Conservation (phyloP, 768 basidiomycete genomes). For the Russula virescens region DNA sequence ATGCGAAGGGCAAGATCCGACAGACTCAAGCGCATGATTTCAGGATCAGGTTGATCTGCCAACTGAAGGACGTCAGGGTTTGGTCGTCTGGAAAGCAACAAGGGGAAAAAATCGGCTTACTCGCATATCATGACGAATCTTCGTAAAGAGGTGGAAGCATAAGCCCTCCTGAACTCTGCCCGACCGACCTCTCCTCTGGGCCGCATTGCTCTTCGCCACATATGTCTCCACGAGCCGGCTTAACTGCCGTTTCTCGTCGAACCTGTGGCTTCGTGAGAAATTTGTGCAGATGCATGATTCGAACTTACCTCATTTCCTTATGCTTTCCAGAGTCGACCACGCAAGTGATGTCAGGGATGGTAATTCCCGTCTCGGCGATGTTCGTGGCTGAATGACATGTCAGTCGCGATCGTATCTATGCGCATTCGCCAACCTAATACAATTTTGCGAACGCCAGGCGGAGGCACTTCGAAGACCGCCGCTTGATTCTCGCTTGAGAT, state of each 20-base stretch:
- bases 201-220: conserved; percentile 86
- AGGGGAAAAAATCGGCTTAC: conserved; percentile 32
- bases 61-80: conserved; percentile 45
- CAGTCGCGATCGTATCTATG: conserved; percentile 1
- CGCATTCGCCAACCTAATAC: conserved; percentile 65
- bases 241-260: conserved; percentile 95
- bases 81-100: neutral
- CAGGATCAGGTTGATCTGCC: conserved; percentile 85
- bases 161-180: conserved; percentile 86
- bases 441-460: conserved; percentile 78
- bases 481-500: conserved; percentile 88
- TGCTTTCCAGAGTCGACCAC: conserved; percentile 95
- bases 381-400: conserved; percentile 59
- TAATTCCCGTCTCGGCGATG: conserved; percentile 95
- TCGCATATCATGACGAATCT: conserved; percentile 73
- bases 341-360: conserved; percentile 95
- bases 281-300: conserved; percentile 9
- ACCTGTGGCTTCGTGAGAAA: conserved; percentile 39
- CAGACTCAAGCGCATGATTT: conserved; percentile 90
- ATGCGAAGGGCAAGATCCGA: conserved; percentile 88
- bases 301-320: conserved; percentile 75
- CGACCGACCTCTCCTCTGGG: conserved; percentile 83
- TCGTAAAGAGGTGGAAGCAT: conserved; percentile 96
- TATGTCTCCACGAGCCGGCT: conserved; percentile 89
- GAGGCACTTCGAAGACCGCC: conserved; percentile 86